A percentile compares a stretch with the other conserved stretches of the same genome.
Evolutionary conservation across 2,329 filamentous ascomycete genomes (phyloP).

Genomic region (Cadophora sp.): DNA sequence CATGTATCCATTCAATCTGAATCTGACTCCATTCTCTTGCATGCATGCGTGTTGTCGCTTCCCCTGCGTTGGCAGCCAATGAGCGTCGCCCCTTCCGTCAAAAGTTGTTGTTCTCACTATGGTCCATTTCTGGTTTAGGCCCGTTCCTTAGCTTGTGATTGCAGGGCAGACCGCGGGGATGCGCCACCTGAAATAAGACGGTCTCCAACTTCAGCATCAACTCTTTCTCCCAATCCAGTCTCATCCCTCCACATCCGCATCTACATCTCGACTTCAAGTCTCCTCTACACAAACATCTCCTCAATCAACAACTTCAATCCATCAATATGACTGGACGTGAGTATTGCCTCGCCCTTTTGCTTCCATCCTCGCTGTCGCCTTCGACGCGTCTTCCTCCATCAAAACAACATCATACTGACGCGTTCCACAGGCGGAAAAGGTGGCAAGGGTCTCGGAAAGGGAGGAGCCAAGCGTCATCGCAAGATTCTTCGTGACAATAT

Average conservation of each 20-base stretch:
- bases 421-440: constrained; percentile 56
- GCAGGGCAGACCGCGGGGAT: constrained; percentile 36
- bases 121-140: constrained; percentile 20
- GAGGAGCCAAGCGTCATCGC: constrained; percentile 97
- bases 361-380: constrained; percentile 15
- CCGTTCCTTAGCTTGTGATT: constrained; percentile 33
- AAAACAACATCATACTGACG: constrained; percentile 27
- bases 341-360: constrained; percentile 43
- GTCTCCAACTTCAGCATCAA: constrained; percentile 21
- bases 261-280: constrained; percentile 25
- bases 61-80: not conserved
- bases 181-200: constrained; percentile 36
- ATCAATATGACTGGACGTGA: constrained; percentile 65
- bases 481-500: constrained; percentile 99
- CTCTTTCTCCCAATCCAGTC: constrained; percentile 27
- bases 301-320: constrained; percentile 33
- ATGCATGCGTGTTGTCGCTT: not conserved
- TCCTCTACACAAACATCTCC: constrained; percentile 26
- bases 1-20: not conserved
- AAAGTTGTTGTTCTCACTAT: constrained; percentile 11
- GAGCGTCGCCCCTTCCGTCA: not conserved
- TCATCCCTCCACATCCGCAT: constrained; percentile 26
- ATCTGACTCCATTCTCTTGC: not conserved
- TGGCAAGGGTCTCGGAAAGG: constrained; percentile 98
- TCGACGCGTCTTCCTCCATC: constrained; percentile 14